phyloP scores from a whole-genome alignment of 1,139 yeast genomes.

The Spathaspora jeffriesii region DNA sequence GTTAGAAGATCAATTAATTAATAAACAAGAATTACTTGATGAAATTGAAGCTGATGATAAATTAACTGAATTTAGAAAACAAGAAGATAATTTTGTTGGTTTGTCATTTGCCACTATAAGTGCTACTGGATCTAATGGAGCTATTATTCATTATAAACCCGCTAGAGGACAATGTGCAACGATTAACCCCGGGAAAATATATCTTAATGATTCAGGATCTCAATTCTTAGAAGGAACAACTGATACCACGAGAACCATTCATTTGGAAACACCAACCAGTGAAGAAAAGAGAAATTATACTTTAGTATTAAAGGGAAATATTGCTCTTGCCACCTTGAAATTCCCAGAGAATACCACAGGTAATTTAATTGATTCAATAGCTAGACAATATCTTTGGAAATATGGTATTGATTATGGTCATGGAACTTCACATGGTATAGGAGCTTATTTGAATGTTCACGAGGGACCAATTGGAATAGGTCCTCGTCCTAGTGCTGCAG shows the following conservation, averaged over 20 bases:
- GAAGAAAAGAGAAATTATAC: slow-evolving; percentile 44
- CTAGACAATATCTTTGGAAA: slow-evolving; percentile 54
- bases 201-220: slow-evolving; percentile 54
- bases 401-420: slow-evolving; percentile 55
- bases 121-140: slow-evolving; percentile 55
- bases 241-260: slow-evolving; percentile 55
- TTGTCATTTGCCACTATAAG: slow-evolving; percentile 56
- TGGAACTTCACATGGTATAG: slow-evolving; percentile 65
- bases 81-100: slow-evolving; percentile 49
- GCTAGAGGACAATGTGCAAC: slow-evolving; percentile 36
- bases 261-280: slow-evolving; percentile 33
- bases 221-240: slow-evolving; percentile 63
- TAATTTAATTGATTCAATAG: slow-evolving; percentile 47
- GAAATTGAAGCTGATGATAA: slow-evolving; percentile 48
- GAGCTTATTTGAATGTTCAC: slow-evolving; percentile 57
- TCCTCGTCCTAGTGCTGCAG: slow-evolving; percentile 47
- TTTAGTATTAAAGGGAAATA: slow-evolving; percentile 55
- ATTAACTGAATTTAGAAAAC: slow-evolving; percentile 38
- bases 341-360: slow-evolving; percentile 50
- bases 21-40: slow-evolving; percentile 23
- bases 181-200: slow-evolving; percentile 44
- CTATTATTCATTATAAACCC: slow-evolving; percentile 59
- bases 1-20: slow-evolving; percentile 37
- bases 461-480: slow-evolving; percentile 57
- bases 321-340: slow-evolving; percentile 53